A percentile compares a stretch with the other conserved stretches of the same genome.
Conservation (phyloP, 2,329 filamentous ascomycete genomes). For the Chaetomium globosum region DNA sequence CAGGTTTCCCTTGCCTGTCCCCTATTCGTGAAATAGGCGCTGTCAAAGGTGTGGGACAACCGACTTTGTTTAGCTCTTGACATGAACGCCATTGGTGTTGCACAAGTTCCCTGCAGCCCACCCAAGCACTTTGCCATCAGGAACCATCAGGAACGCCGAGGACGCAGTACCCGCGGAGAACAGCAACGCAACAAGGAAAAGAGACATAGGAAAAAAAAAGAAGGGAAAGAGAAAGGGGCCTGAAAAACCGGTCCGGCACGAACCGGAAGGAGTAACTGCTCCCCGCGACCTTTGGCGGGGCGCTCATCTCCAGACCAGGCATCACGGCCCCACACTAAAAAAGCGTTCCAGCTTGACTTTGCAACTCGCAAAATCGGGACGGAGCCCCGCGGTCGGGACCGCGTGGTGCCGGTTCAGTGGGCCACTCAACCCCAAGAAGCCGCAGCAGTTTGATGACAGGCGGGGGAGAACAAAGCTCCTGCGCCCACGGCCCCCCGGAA, state of each 20-base stretch:
- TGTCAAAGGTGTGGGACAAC: conserved; percentile 13
- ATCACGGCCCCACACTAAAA: conserved; percentile 17
- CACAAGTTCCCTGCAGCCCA: conserved; percentile 34
- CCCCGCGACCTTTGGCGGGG: conserved; percentile 1
- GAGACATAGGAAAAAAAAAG: background rate
- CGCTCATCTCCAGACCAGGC: conserved; percentile 17
- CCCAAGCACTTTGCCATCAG: conserved; percentile 12
- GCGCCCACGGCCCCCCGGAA: background rate
- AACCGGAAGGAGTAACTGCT: conserved; percentile 7
- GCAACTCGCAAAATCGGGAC: conserved; percentile 13
- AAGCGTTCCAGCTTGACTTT: conserved; percentile 1
- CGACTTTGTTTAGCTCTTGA: conserved; percentile 1
- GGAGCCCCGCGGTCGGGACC: conserved; percentile 21
- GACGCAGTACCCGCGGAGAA: background rate
- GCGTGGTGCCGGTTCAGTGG: background rate
- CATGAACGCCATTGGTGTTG: conserved; percentile 25
- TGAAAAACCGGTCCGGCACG: background rate
- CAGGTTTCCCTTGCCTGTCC: background rate
- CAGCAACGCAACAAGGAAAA: background rate
- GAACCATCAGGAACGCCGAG: background rate
- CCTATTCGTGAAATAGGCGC: conserved; percentile 7
- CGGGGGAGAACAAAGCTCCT: background rate
- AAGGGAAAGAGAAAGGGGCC: background rate
- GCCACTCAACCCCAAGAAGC: background rate
- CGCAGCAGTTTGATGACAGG: background rate